Conservation (phyloP, 768 basidiomycete species). For the Epithele typhae region DNA sequence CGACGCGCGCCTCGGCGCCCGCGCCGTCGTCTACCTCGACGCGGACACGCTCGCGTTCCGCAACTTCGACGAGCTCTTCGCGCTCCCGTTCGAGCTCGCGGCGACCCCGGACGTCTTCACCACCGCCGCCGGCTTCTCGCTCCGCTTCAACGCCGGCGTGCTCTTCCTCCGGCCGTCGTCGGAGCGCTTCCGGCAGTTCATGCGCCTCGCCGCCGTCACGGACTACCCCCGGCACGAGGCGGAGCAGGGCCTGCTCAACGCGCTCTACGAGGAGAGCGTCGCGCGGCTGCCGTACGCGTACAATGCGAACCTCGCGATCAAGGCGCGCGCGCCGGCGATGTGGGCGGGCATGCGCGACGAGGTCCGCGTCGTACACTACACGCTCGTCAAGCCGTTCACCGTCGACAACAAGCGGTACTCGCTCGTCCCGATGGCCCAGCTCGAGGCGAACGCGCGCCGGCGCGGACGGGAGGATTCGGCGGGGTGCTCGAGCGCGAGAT, state of each 20-base stretch:
- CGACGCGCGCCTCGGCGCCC: slow-evolving; percentile 26
- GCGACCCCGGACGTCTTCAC: slow-evolving; percentile 38
- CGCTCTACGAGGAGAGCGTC: slow-evolving; percentile 33
- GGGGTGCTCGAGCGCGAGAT: slow-evolving; percentile 31
- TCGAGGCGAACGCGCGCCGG: slow-evolving; percentile 20
- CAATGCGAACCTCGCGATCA: slow-evolving; percentile 39
- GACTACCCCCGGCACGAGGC: slow-evolving; percentile 30
- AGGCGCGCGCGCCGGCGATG: slow-evolving; percentile 26
- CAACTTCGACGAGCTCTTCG: slow-evolving; percentile 43
- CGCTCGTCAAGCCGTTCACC: slow-evolving; percentile 29
- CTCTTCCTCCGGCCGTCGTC: slow-evolving; percentile 31
- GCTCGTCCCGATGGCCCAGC: slow-evolving; percentile 21
- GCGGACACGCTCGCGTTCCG: slow-evolving; percentile 38
- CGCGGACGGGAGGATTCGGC: slow-evolving; percentile 15
- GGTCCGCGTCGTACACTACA: slow-evolving; percentile 36
- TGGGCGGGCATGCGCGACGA: slow-evolving; percentile 32
- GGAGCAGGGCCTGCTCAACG: slow-evolving; percentile 39
- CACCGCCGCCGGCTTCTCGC: slow-evolving; percentile 28
- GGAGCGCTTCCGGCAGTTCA: slow-evolving; percentile 27
- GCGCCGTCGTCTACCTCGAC: slow-evolving; percentile 35
- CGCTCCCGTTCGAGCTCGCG: slow-evolving; percentile 36
- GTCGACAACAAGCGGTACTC: slow-evolving; percentile 7
- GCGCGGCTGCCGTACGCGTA: slow-evolving; percentile 36
- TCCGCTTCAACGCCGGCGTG: slow-evolving; percentile 39
- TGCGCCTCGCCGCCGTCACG: slow-evolving; percentile 24